phyloP scores from a whole-genome alignment of 2,329 filamentous ascomycete genomes.

The Graphilbum sp. region DNA sequence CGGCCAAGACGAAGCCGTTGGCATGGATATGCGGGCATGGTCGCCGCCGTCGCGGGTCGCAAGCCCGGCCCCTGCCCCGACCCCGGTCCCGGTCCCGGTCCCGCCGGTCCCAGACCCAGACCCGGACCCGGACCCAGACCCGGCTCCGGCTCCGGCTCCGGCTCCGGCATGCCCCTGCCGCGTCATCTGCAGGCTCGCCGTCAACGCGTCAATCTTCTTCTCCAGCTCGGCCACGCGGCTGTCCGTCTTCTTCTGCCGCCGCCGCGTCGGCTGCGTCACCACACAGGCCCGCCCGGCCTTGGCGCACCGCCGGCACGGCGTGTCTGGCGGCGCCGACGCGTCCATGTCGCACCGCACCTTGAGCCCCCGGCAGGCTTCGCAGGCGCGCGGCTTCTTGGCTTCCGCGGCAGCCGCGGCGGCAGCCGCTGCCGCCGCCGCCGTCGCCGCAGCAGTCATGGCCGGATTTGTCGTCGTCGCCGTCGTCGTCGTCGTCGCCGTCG shows the following conservation, averaged over 20 bases:
- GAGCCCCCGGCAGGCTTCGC: constrained; percentile 57
- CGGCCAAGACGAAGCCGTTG: too few relatives aligned
- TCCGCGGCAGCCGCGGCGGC: constrained; percentile 18
- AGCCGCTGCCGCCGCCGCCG: not conserved
- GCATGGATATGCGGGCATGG: too few relatives aligned
- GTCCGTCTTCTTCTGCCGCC: constrained; percentile 84
- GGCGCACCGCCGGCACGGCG: constrained; percentile 57
- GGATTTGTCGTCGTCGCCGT: not conserved
- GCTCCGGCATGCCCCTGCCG: too few relatives aligned
- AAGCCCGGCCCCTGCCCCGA: too few relatives aligned
- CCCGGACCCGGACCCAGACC: too few relatives aligned
- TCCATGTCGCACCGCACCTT: constrained; percentile 80
- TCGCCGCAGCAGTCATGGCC: too few relatives aligned
- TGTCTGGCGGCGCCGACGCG: constrained; percentile 34
- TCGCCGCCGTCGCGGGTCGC: too few relatives aligned
- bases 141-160: too few relatives aligned
- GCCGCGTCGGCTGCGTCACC: constrained; percentile 57
- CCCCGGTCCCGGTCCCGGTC: too few relatives aligned
- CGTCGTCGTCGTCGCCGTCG: not conserved
- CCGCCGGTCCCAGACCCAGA: too few relatives aligned
- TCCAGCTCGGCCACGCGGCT: constrained; percentile 79
- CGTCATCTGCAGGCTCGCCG: constrained; percentile 55
- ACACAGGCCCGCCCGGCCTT: constrained; percentile 67
- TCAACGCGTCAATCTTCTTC: constrained; percentile 81
- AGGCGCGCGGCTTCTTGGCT: constrained; percentile 52